phyloP scores from a whole-genome alignment of 345 rosid species.

The Microcos paniculata region DNA sequence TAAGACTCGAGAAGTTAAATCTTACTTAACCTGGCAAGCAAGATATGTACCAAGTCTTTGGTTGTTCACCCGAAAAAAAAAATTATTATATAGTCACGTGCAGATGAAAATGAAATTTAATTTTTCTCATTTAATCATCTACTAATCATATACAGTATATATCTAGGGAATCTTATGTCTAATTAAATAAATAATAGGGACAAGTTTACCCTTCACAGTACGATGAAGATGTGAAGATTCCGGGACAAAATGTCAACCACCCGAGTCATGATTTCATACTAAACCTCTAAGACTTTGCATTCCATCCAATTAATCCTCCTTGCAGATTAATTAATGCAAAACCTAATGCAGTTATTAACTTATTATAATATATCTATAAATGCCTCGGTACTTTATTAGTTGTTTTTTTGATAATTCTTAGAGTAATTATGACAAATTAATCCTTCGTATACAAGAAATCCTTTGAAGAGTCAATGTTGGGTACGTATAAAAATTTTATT shows the following conservation, averaged over 20 bases:
- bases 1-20: not conserved
- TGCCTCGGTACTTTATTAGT: not conserved
- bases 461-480: constrained; percentile 3
- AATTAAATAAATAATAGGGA: not conserved
- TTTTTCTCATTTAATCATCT: not conserved
- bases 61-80: constrained; percentile 10
- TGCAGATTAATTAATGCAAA: not conserved
- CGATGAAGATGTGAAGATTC: not conserved
- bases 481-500: not conserved
- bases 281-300: constrained; percentile 1
- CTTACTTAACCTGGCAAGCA: not conserved
- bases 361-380: too few relatives aligned
- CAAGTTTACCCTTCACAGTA: not conserved
- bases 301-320: not conserved
- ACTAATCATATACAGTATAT: not conserved
- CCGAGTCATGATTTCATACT: not conserved
- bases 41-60: not conserved
- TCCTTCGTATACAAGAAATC: not conserved
- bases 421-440: not conserved
- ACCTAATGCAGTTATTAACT: not conserved
- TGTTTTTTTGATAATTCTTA: not conserved
- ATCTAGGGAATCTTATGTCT: not conserved
- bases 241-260: not conserved
- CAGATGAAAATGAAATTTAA: not conserved
- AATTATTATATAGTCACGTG: not conserved